Evolutionary conservation across 768 basidiomycete genomes (phyloP), one percentile per base, ranked within the genome.

Genomic region (Boletellus emodensis): DNA sequence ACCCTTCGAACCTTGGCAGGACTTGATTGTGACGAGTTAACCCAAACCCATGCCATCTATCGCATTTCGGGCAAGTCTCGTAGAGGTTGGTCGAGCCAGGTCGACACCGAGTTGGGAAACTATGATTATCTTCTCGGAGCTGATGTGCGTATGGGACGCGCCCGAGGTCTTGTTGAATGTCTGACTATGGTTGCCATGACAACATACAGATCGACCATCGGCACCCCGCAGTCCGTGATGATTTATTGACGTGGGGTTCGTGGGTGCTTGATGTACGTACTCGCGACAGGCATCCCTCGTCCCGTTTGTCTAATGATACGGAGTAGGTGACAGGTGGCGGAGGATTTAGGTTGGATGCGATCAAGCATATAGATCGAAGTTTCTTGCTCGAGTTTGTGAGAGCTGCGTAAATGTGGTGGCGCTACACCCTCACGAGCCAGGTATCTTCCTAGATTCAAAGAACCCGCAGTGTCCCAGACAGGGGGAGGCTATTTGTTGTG

Each of bases 331-430:
- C 84, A 3, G 80, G 78, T 8, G 84, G 80, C 11, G 67, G 69
- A 30, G 94, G 93, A 12, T 92, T 94, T 65, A 79, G 92, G 43
- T 75, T 95, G 26, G 94, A 95, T 62, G 94, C 93, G 15, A 87
- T 94, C 56, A 96, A 95, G 65, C 94, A 96, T 57, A 84, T 89
- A 44, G 89, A 93, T 65, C 72, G 77, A 49, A 69, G 71, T 20
- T 91, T 90, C 58, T 67, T 87, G n/a, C 61, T 79, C 3, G 73
- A 78, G 33, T 91, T 88, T 70, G 90, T 90, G 55, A 64, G 79
- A 26, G 15, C 17, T n/a, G 26, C 13, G 11, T 44, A 32, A 15
- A 39, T 26, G 15, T n/a, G 7, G 5, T 28, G 15, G 34, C 33
- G 22, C 14, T 18, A 37, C 26, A 26, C 22, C 6, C 48, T 54